Conservation (phyloP, 495 filamentous ascomycete genomes). For the Annulohypoxylon nitens region DNA sequence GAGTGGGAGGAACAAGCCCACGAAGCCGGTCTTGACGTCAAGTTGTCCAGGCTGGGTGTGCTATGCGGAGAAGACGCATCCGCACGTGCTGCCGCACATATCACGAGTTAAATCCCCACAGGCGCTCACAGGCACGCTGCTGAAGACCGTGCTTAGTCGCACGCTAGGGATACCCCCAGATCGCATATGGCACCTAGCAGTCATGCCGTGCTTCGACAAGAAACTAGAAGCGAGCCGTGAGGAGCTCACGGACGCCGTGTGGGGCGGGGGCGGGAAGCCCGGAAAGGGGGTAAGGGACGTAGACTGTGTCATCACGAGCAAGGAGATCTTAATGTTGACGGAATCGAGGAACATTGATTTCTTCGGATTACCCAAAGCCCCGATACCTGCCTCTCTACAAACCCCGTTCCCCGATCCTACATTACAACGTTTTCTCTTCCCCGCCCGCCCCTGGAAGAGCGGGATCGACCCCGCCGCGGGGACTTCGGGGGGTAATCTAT, state of each 20-base stretch:
- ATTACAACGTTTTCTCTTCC: slow-evolving; percentile 80
- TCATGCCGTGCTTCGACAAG: slow-evolving; percentile 99
- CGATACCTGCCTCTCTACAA: slow-evolving; percentile 52
- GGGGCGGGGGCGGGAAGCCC: slow-evolving; percentile 65
- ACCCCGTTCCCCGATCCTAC: slow-evolving; percentile 75
- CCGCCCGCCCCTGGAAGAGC: slow-evolving; percentile 46
- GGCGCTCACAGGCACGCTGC: slow-evolving; percentile 86
- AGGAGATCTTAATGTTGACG: slow-evolving; percentile 90
- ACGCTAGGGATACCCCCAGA: slow-evolving; percentile 77
- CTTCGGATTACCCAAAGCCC: slow-evolving; percentile 71
- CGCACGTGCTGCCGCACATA: slow-evolving; percentile 90
- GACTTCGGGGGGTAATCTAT: slow-evolving; percentile 89
- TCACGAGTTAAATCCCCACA: slow-evolving; percentile 94
- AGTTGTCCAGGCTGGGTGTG: slow-evolving; percentile 98
- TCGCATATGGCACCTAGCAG: slow-evolving; percentile 89
- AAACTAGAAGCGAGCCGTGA: slow-evolving; percentile 95
- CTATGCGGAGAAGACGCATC: slow-evolving; percentile 97
- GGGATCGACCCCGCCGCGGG: slow-evolving; percentile 64
- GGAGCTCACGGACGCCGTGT: slow-evolving; percentile 86
- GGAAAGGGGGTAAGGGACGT: slow-evolving; percentile 81
- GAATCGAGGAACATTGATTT: slow-evolving; percentile 81
- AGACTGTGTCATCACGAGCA: slow-evolving; percentile 96
- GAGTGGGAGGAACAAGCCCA: slow-evolving; percentile 35
- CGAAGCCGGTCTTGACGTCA: slow-evolving; percentile 85
- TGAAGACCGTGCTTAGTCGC: slow-evolving; percentile 85